Evolutionary conservation across 768 basidiomycete species (phyloP).

Genomic region (Roridomyces roridus): DNA sequence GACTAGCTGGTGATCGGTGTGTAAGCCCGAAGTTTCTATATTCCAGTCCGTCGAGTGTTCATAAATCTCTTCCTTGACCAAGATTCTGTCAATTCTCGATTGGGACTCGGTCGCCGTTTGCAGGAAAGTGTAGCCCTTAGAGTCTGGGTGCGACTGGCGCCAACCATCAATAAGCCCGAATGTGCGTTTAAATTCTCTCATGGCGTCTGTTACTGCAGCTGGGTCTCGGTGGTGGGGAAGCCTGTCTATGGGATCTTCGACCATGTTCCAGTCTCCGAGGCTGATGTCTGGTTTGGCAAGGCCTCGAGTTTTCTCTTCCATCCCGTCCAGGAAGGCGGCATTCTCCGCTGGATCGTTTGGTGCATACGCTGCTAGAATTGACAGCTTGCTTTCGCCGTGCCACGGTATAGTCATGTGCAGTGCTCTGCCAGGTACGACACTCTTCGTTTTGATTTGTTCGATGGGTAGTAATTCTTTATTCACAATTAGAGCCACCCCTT

Average conservation of each 20-base stretch:
- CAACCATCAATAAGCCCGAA: constrained; percentile 3
- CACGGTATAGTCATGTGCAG: not conserved
- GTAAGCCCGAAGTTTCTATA: too few relatives aligned
- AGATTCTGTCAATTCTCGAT: not conserved
- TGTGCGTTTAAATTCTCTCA: not conserved
- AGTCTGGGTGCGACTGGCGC: constrained; percentile 9
- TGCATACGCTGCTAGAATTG: not conserved
- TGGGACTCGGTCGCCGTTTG: not conserved
- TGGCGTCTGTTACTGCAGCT: not conserved
- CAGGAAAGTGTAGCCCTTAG: not conserved
- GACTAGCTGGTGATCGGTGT: not conserved
- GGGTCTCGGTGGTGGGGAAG: constrained; percentile 7
- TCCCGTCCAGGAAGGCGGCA: not conserved
- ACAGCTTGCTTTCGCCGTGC: not conserved
- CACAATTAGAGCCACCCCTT: not conserved
- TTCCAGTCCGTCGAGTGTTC: too few relatives aligned
- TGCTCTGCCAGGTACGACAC: not conserved
- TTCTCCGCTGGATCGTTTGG: constrained; percentile 8
- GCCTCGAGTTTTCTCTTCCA: not conserved
- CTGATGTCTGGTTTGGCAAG: not conserved
- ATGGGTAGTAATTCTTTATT: not conserved
- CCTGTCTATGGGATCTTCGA: constrained; percentile 13
- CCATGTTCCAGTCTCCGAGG: constrained; percentile 11
- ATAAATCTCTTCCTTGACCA: too few relatives aligned
- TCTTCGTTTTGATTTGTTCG: not conserved